phyloP scores from a whole-genome alignment of 2,329 filamentous ascomycete genomes.

The Xylariaceae sp. region DNA sequence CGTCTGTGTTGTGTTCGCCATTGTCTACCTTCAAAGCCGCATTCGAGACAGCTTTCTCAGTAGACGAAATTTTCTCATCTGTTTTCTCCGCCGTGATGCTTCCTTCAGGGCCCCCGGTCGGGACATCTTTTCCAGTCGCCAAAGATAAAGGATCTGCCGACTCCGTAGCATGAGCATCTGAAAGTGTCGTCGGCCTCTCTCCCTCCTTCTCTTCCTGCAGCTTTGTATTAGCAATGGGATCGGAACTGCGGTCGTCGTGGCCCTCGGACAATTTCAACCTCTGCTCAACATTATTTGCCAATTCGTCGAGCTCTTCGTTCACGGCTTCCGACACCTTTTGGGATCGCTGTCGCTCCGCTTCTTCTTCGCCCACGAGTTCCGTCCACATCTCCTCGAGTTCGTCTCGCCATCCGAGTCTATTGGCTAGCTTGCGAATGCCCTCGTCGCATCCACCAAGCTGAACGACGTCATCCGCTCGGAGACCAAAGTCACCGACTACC shows the following conservation, averaged over 20 bases:
- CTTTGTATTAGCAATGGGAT: constrained; percentile 15
- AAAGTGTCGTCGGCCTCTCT: constrained; percentile 8
- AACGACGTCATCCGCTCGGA: constrained; percentile 76
- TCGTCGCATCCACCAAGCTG: constrained; percentile 77
- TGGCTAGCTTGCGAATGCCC: constrained; percentile 72
- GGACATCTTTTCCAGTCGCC: constrained; percentile 13
- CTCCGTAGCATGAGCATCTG: constrained; percentile 8
- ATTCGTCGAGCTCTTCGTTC: constrained; percentile 35
- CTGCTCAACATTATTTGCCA: constrained; percentile 13
- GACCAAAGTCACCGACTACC: constrained; percentile 71
- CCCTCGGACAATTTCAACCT: constrained; percentile 24
- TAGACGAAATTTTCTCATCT: constrained; percentile 8
- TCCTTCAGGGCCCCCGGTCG: constrained; percentile 11
- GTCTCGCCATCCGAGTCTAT: constrained; percentile 75
- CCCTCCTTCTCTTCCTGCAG: constrained; percentile 16
- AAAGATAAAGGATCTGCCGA: constrained; percentile 9
- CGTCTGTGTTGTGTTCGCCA: background rate
- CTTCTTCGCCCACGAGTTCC: constrained; percentile 56
- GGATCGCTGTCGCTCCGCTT: constrained; percentile 46
- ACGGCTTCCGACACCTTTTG: constrained; percentile 31
- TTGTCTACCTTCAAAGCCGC: background rate
- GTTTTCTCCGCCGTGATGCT: constrained; percentile 8
- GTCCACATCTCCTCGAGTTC: constrained; percentile 78
- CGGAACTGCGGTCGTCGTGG: constrained; percentile 13
- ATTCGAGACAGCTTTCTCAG: background rate